Evolutionary conservation across 2,329 filamentous ascomycete genomes (phyloP), one percentile per base, ranked within the genome.

Genomic region (Trichophyton equinum): DNA sequence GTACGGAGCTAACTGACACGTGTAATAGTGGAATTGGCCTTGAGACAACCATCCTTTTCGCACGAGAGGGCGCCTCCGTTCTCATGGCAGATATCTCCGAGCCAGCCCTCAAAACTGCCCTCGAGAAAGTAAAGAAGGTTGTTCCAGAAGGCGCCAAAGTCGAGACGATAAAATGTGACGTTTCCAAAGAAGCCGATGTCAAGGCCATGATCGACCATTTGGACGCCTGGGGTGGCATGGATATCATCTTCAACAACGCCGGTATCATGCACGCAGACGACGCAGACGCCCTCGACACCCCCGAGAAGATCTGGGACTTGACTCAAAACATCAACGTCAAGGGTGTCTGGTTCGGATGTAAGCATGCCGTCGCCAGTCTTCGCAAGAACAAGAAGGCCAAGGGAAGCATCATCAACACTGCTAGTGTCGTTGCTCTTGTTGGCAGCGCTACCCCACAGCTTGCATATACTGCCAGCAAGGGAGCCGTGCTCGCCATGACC

Each of bases 181-280:
- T 96, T 60, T 91, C 89, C 72, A 91, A 91, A 70, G 91, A 96
- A 73, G 75, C 81, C 63, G 83, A 94, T 61, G 85, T 96, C 36
- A 77, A 90, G 69, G 83, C 85, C 61, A 84, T 88, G 72, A 80
- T 96, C 59, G 86, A 88, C 67, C 76, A 82, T 8, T 77, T 92
- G 62, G 91, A 96, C 74, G 72, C 82, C 61, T 95, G 89, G 88
- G 91, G 91, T 70, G 91, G 91, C 51, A 76, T 94, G 2, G 91
- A 96, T 73, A 80, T 96, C 71, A 89, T 96, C 69, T 96, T 96
- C 85, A 96, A 96, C 84, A 96, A 96, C 74, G 91, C 91, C 25
- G 91, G 91, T 60, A 96, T 96, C 75, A 96, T 96, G 91, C 91
- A 96, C 77, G 85, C 84, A 56, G 80, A 87, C 62, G 87, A 91